Percentiles rank a stretch among this genome's conserved stretches.
Evolutionary conservation across 2,329 filamentous ascomycete genomes (phyloP).

Genomic region (Drechmeria coniospora): DNA sequence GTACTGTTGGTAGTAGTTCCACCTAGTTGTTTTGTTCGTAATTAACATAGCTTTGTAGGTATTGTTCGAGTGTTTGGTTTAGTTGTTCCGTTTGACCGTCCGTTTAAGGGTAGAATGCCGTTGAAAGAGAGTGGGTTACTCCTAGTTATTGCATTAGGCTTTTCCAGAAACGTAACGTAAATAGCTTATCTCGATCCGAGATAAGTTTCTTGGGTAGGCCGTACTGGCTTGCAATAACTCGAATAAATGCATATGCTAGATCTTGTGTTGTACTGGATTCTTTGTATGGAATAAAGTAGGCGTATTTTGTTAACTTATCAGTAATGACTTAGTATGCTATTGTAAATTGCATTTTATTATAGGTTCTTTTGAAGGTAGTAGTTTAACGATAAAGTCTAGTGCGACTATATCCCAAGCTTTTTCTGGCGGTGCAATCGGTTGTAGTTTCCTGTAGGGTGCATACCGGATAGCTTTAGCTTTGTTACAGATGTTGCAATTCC

Average conservation of each 20-base stretch:
- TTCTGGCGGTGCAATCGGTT: no score
- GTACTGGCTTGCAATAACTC: not conserved
- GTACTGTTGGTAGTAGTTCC: no score
- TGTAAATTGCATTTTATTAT: constrained; percentile 3
- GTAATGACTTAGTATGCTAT: constrained; percentile 3
- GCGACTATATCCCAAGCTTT: constrained; percentile 1
- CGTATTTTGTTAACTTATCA: not conserved
- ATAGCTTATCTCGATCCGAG: not conserved
- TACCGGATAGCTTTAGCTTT: no score
- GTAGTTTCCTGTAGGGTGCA: constrained; percentile 3
- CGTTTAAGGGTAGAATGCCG: not conserved
- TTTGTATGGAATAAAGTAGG: no score
- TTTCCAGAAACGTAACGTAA: not conserved
- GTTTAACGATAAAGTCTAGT: constrained; percentile 5
- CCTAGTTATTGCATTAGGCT: constrained; percentile 1
- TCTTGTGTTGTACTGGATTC: constrained; percentile 1
- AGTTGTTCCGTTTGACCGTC: not conserved
- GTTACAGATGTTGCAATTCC: constrained; percentile 1
- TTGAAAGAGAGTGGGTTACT: not conserved
- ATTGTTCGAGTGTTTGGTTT: constrained; percentile 1
- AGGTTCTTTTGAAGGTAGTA: constrained; percentile 4
- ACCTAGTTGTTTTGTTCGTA: no score
- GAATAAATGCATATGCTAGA: not conserved
- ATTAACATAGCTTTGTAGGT: constrained; percentile 3
- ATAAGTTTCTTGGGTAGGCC: not conserved